phyloP scores from a whole-genome alignment of 2,329 filamentous ascomycete genomes.

The Venturia carpophila region DNA sequence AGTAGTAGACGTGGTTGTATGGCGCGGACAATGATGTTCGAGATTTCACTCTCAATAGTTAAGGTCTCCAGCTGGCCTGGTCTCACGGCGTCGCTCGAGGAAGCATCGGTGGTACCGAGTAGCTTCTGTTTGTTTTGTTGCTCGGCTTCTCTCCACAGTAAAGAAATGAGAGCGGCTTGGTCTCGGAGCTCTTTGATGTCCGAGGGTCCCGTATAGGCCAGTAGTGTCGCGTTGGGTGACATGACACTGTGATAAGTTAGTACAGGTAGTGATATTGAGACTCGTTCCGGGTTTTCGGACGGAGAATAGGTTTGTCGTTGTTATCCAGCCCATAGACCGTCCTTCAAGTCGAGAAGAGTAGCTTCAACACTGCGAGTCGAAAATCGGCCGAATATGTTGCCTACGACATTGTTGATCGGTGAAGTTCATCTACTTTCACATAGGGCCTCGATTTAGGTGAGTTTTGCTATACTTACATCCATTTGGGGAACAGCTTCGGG shows the following conservation, averaged over 20 bases:
- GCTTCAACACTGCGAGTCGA: background rate
- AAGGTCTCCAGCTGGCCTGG: slow-evolving; percentile 33
- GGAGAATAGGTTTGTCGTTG: background rate
- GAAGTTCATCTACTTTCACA: too few species aligned
- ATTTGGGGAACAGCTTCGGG: slow-evolving; percentile 35
- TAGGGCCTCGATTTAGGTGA: background rate
- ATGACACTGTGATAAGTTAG: slow-evolving; percentile 33
- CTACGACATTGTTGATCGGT: too few species aligned
- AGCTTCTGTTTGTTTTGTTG: slow-evolving; percentile 19
- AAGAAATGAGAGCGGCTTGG: slow-evolving; percentile 41
- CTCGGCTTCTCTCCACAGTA: slow-evolving; percentile 42
- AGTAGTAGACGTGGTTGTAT: slow-evolving; percentile 41
- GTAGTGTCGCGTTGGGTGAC: slow-evolving; percentile 44
- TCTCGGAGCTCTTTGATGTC: slow-evolving; percentile 43
- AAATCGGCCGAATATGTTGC: background rate
- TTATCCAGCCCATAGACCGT: background rate
- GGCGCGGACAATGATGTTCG: slow-evolving; percentile 40
- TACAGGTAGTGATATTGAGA: background rate
- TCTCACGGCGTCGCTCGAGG: slow-evolving; percentile 9
- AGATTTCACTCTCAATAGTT: slow-evolving; percentile 38
- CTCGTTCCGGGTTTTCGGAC: too few species aligned
- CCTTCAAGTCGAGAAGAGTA: background rate
- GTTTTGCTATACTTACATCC: slow-evolving; percentile 29
- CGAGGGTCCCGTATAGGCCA: slow-evolving; percentile 42
- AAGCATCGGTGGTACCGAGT: background rate